Conservation (phyloP, 78 protist species). For the Creolimax fragrantissima region DNA sequence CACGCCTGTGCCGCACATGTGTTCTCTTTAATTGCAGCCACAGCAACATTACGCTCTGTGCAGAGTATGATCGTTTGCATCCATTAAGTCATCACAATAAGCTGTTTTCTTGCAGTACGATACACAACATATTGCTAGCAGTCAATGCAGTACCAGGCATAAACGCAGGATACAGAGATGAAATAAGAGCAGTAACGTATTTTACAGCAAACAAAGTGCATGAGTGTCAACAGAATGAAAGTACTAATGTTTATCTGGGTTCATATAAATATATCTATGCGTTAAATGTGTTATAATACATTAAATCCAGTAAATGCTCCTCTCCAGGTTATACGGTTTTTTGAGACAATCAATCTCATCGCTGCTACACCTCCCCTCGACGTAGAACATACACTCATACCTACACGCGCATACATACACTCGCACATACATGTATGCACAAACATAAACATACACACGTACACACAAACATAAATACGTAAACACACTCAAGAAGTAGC, state of each 20-base stretch:
- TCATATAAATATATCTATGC: background rate
- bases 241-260: background rate
- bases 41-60: no score
- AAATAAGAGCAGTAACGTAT: background rate
- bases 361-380: background rate
- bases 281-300: background rate
- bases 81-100: no score
- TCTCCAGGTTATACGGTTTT: background rate
- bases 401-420: background rate
- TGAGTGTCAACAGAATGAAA: background rate
- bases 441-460: background rate
- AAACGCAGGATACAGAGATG: no score
- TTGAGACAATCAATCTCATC: background rate
- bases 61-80: no score
- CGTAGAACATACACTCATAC: background rate
- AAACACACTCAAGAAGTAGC: background rate
- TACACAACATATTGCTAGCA: no score
- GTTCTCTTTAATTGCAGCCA: no score
- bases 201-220: background rate
- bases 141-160: no score
- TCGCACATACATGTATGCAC: background rate
- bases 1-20: no score
- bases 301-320: background rate
- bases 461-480: background rate
- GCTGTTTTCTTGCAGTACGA: no score